Evolutionary conservation across 306 rosid species (phyloP).

Genomic region (Quillaja saponaria): DNA sequence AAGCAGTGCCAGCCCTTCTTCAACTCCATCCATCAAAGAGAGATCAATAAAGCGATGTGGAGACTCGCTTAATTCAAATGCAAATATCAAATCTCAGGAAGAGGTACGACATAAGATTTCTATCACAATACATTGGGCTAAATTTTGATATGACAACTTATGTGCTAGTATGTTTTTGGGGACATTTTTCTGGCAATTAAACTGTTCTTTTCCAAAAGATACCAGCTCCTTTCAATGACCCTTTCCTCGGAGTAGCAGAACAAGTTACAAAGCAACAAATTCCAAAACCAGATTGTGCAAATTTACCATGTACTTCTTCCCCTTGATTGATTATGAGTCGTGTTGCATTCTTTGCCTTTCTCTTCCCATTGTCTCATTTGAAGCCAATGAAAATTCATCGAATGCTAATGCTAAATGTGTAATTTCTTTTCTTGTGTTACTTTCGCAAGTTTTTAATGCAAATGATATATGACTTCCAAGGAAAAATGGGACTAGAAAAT

Average conservation of each 20-base stretch:
- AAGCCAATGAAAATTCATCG: no score
- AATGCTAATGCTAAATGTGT: no score
- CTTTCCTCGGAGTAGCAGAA: neutral
- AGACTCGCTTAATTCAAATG: slow-evolving; percentile 53
- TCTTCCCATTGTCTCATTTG: no score
- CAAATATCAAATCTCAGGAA: slow-evolving; percentile 43
- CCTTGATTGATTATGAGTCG: no score
- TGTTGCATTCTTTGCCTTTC: no score
- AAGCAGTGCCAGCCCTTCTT: slow-evolving; percentile 55
- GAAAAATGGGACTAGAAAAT: no score
- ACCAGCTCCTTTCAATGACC: neutral
- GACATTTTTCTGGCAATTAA: neutral
- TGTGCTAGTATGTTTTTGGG: neutral
- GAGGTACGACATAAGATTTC: slow-evolving; percentile 39
- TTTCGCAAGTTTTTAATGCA: no score
- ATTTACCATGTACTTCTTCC: no score
- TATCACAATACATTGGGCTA: neutral
- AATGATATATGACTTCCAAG: no score
- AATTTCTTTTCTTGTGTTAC: no score
- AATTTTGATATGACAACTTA: neutral
- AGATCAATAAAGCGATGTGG: slow-evolving; percentile 45
- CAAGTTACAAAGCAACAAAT: no score
- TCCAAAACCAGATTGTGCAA: no score
- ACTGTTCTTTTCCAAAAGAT: neutral
- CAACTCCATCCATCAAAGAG: slow-evolving; percentile 66